Evolutionary conservation across 495 filamentous ascomycete genomes (phyloP).

Genomic region (Pyrenula aspistea): DNA sequence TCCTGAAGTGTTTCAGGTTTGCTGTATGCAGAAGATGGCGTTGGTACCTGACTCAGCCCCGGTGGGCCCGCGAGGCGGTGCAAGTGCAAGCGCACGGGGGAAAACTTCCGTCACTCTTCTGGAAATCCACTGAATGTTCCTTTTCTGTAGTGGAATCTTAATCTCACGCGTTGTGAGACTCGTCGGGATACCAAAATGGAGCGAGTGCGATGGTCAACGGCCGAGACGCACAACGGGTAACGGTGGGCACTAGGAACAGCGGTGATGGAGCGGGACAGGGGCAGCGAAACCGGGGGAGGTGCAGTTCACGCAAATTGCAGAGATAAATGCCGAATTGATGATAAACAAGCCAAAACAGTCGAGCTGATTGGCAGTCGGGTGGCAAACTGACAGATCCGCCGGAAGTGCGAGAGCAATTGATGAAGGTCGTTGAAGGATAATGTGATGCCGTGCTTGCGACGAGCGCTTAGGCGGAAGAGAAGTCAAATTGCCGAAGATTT

Average conservation of each 20-base stretch:
- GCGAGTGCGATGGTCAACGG: background rate
- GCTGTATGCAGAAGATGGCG: background rate
- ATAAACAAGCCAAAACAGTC: background rate
- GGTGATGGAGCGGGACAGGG: background rate
- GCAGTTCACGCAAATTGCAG: background rate
- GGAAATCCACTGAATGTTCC: background rate
- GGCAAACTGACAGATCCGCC: background rate
- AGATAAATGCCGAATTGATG: background rate
- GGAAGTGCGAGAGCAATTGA: background rate
- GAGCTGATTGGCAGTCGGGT: background rate
- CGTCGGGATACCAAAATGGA: background rate
- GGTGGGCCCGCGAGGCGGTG: background rate
- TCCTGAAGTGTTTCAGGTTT: background rate
- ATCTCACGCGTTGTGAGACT: background rate
- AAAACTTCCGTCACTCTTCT: background rate
- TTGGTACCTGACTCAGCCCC: background rate
- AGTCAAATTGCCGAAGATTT: background rate
- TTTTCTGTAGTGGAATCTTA: background rate
- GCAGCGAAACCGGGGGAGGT: background rate
- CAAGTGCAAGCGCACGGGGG: background rate
- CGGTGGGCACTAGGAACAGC: background rate
- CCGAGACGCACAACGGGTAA: background rate
- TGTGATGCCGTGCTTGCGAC: background rate
- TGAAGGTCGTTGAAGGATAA: background rate
- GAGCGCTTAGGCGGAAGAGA: background rate